Base-by-base conservation (phyloP, 352 stramenopile genomes). In the Elongisporangium undulatum region DNA sequence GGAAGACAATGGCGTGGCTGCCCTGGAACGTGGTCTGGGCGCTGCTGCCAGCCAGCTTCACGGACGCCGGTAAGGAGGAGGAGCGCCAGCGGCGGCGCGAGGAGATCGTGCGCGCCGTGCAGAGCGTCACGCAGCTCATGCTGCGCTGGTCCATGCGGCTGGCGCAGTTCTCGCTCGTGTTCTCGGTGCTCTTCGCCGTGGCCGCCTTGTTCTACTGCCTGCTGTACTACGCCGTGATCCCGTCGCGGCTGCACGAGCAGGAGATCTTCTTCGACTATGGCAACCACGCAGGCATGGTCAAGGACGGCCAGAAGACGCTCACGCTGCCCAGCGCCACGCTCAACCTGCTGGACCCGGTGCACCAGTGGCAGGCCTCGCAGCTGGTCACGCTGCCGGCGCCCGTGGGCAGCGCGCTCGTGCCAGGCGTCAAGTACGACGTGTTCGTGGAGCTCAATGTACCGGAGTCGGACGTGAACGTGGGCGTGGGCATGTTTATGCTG, bases 401-500 rank as follows among this genome's bases (percentile, higher is more conserved):
- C 17, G 60, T 61, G 26, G 41, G 68, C 19, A 50, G 59, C 15
- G 75, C 82, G 56, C 69, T 94, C 2, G 74, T 86, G 19, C 77
- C 82, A 16, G 77, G 82, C 2, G 70, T 90, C 19, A 91, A 76
- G 68, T 92, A 94, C 70, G 85, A 94, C 62, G 69, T 94, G 22
- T 82, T 88, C 24, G 66, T 94, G 34, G 82, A 92, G 61, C 73
- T 94, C 7, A 76, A 75, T 19, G 62, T 92, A 63, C 80, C 82
- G 16, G 78, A 90, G 58, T 86, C 80, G 13, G 62, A 54, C 12
- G 62, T 59, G 23, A 94, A 94, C 61, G 71, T 63, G n/a, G 72
- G 83, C 24, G 75, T 91, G 16, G 85, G 85, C 26, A 79, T 91
- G 66, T 94, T 94, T 51, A 94, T 94, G 84, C 66, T 94, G 34